Base-by-base conservation (phyloP, 768 basidiomycete genomes). In the Cyclocybe cylindracea region DNA sequence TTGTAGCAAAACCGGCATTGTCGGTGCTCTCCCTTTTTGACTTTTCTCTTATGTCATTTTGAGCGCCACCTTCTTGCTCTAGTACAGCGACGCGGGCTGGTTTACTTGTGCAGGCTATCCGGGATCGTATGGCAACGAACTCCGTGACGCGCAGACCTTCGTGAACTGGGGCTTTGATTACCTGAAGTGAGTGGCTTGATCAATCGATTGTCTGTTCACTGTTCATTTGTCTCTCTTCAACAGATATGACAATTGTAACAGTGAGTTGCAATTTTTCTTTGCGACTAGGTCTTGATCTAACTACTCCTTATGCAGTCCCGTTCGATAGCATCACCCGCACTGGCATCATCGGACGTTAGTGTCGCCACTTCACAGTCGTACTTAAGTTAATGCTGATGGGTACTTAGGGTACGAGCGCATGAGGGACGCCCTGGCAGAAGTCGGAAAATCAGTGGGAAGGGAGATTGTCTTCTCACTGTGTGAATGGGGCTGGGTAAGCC, bases 131-230 rank as follows among this genome's bases (percentile, higher is more conserved):
- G 68, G 72, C 60, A 82, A 86, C 52, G 85, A 87, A 66, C 53
- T 65, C 19, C 77, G 82, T 19, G 85, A 87, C 58, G 72, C 72
- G 4, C 76, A 74, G 55, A 69, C 76, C 4, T 86, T 86, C 66
- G 75, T 78, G 41, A 73, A 80, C 33, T 86, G 85, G 85, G 83
- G 84, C 6, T 85, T 86, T 48, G 80, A 86, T 64, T 83, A 82
- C 56, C 70, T 86, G 39, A 87, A 86, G 85, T 85, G 46, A 40
- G 76, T 45, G 19, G 31, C 41, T 36, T 33, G 18, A 16, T 32
- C 13, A 10, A 7, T 38, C 31, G 35, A 32, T n/a, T 34, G 33
- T 5, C 14, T 0, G 5, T 24, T 16, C 32, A 32, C 31, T 33
- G 16, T 40, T 31, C 32, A 36, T 10, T 39, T 36, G n/a, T 36